Percentiles rank a stretch among this genome's conserved stretches.
phyloP scores from a whole-genome alignment of 305 asterid genomes.

The Fraxinus xanthoxyloides region DNA sequence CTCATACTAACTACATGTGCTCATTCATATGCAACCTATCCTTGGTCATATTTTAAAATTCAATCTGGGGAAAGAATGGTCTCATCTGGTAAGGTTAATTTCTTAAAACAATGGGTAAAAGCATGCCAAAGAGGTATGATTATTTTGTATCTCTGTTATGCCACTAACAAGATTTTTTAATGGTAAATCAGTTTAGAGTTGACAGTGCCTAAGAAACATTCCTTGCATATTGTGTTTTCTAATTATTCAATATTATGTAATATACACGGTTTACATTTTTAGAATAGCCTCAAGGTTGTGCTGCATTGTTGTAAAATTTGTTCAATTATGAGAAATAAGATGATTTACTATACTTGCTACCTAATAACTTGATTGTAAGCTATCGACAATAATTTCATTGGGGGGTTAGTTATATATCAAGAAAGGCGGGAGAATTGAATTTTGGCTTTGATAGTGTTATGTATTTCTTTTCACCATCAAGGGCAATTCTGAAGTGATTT shows the following conservation, averaged over 20 bases:
- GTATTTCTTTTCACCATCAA: background rate
- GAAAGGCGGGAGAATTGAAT: background rate
- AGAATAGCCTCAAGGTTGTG: background rate
- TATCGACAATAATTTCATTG: background rate
- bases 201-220: background rate
- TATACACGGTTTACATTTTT: background rate
- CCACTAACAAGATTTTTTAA: background rate
- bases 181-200: background rate
- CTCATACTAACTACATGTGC: background rate
- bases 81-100: background rate
- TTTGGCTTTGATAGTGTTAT: background rate
- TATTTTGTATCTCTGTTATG: background rate
- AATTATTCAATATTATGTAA: background rate
- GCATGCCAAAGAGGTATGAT: background rate
- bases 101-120: background rate
- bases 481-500: constrained; percentile 2
- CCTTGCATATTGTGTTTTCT: background rate
- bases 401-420: background rate
- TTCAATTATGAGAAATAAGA: background rate
- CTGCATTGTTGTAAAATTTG: background rate
- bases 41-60: background rate
- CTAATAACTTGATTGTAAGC: background rate
- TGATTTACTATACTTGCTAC: background rate
- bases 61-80: background rate
- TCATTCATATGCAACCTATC: background rate